These are phyloP conservation scores for Didymella segeticola DNA, from an alignment of 2,329 filamentous ascomycete species.

Conservation along the genomic window DNA sequence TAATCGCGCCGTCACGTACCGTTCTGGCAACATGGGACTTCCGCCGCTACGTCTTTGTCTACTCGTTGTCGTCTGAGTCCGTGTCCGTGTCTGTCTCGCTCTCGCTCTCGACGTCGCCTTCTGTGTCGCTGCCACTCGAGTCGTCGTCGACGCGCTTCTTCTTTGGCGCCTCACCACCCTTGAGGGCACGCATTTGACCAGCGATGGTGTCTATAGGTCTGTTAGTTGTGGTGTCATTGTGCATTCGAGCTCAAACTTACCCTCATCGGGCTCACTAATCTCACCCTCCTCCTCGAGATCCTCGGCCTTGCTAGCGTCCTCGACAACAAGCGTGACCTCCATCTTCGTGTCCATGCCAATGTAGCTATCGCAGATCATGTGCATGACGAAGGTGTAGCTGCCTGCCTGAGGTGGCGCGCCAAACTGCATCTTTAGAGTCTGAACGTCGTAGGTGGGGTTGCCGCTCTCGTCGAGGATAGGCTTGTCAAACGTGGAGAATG, in stretches of 20 bases:
- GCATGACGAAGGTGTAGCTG: constrained; percentile 93
- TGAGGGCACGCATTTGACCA: constrained; percentile 87
- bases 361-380: constrained; percentile 93
- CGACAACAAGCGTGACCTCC: constrained; percentile 87
- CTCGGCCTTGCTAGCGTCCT: constrained; percentile 84
- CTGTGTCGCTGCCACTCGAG: constrained; percentile 66
- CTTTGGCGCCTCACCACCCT: constrained; percentile 68
- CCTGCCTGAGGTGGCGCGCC: constrained; percentile 91
- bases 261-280: constrained; percentile 97
- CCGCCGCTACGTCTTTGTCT: constrained; percentile 12
- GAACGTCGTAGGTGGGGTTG: constrained; percentile 90
- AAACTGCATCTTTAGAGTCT: constrained; percentile 97
- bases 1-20: background rate
- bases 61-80: constrained; percentile 52
- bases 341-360: constrained; percentile 91
- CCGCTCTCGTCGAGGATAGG: constrained; percentile 80
- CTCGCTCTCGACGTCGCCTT: constrained; percentile 65
- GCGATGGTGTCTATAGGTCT: constrained; percentile 76
- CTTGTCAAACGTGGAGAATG: constrained; percentile 92
- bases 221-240: constrained; percentile 29
- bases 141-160: constrained; percentile 68
- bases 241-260: constrained; percentile 55
- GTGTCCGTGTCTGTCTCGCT: constrained; percentile 59
- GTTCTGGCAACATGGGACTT: background rate
- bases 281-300: constrained; percentile 87